These are phyloP conservation scores for Solanum peruvianum DNA, from an alignment of 257 asterid genomes.

Conservation along the genomic window DNA sequence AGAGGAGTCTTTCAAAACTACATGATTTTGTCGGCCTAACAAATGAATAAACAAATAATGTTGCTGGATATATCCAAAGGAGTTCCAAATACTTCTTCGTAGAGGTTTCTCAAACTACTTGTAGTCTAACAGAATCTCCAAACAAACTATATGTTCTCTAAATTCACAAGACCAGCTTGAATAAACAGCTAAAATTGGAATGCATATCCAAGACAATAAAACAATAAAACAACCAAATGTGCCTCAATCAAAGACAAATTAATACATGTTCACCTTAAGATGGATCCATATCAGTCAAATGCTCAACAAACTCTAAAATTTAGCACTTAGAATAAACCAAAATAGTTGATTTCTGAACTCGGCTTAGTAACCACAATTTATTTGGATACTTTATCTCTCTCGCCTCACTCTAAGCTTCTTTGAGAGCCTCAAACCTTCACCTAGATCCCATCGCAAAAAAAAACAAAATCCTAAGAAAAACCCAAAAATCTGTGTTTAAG, in stretches of 20 bases:
- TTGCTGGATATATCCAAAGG: background rate
- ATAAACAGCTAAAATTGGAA: background rate
- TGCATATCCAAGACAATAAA: no score
- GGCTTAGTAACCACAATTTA: background rate
- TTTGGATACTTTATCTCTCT: background rate
- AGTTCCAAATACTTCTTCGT: background rate
- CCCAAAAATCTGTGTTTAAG: background rate
- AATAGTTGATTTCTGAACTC: background rate
- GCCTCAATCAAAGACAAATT: background rate
- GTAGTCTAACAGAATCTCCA: background rate
- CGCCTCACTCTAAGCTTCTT: background rate
- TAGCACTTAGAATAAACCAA: background rate
- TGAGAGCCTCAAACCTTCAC: background rate
- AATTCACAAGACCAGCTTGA: background rate
- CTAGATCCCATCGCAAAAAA: background rate
- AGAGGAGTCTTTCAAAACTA: background rate
- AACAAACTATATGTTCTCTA: background rate
- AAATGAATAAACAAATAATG: background rate
- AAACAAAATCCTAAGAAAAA: background rate
- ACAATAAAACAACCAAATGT: background rate
- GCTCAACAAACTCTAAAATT: no score
- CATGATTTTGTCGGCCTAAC: background rate
- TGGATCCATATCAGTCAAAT: background rate
- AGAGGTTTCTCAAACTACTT: background rate
- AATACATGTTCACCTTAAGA: no score